phyloP scores from a whole-genome alignment of 129 eudicot genomes.

The Helianthus annuus region HanXRQr2.0-SUNRISE NC_035436.2:139329607-139330106 shows the following conservation, averaged over 20 bases:
- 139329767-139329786: constrained; percentile 85
- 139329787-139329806: not conserved
- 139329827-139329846: not conserved
- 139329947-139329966: constrained; percentile 67
- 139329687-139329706: constrained; percentile 65
- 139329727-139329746: constrained; percentile 53
- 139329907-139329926: constrained; percentile 74
- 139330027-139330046: constrained; percentile 42
- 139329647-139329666: constrained; percentile 97
- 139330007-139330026: constrained; percentile 43
- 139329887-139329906: constrained; percentile 70
- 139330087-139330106: constrained; percentile 70
- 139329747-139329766: constrained; percentile 64
- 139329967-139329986: constrained; percentile 61
- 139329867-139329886: constrained; percentile 79
- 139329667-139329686: constrained; percentile 94
- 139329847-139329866: constrained; percentile 46
- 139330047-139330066: constrained; percentile 79
- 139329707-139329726: constrained; percentile 52
- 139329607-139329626: constrained; percentile 99
- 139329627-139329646: constrained; percentile 80
- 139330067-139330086: constrained; percentile 73
- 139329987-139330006: constrained; percentile 52
- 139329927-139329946: constrained; percentile 87
- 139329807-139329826: not conserved